Evolutionary conservation across 2,329 filamentous ascomycete species (phyloP).

Genomic region (Cytospora piceae): DNA sequence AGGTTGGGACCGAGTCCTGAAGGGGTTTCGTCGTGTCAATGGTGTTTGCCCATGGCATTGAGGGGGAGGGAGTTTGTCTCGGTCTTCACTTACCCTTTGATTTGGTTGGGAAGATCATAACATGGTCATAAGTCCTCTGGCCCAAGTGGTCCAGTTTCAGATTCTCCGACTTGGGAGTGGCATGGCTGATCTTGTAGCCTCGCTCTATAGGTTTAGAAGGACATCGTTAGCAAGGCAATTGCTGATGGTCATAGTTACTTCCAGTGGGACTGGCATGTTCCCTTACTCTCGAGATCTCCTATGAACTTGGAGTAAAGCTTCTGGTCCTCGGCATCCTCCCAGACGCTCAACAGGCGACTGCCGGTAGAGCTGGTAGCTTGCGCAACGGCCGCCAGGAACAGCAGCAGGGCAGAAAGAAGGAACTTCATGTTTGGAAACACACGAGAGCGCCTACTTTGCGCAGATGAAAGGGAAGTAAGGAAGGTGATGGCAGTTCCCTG

Average conservation of each 20-base stretch:
- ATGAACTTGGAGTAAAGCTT: conserved; percentile 82
- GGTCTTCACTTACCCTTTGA: conserved; percentile 72
- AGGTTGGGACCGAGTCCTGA: conserved; percentile 84
- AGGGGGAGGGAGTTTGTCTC: conserved; percentile 4
- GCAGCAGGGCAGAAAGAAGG: conserved; percentile 69
- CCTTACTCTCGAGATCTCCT: conserved; percentile 69
- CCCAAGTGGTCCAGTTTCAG: conserved; percentile 83
- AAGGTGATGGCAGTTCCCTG: conserved; percentile 27
- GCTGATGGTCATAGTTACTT: too few relatives aligned
- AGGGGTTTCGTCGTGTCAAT: background rate
- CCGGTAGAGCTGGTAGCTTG: conserved; percentile 80
- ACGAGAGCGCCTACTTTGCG: conserved; percentile 25
- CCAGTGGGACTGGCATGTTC: too few relatives aligned
- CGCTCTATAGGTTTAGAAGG: conserved; percentile 59
- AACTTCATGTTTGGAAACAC: conserved; percentile 67
- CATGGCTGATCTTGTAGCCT: conserved; percentile 79
- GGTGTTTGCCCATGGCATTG: background rate
- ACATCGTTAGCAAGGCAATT: background rate
- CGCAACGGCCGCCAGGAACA: conserved; percentile 68
- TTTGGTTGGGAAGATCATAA: conserved; percentile 86
- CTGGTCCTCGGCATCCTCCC: conserved; percentile 83
- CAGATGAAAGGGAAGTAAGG: conserved; percentile 27
- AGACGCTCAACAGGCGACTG: conserved; percentile 78
- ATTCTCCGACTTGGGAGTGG: conserved; percentile 79
- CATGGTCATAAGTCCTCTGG: conserved; percentile 87